Evolutionary conservation across 177 flowering plant species (phyloP), one percentile per base, ranked within the genome.

Genomic region (Telopea speciosissima): DNA sequence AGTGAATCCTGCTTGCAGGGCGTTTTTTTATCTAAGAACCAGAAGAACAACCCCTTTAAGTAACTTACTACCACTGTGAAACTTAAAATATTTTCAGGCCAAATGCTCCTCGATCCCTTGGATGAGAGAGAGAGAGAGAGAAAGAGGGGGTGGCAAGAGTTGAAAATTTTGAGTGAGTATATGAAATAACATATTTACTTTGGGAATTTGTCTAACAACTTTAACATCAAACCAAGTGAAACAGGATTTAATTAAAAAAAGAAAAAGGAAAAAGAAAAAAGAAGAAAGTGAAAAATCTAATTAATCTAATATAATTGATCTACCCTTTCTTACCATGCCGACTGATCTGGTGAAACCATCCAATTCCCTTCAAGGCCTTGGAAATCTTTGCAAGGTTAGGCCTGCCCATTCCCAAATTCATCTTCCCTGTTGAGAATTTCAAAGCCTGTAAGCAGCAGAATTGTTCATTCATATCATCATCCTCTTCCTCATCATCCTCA

Each of bases 371-470:
- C 63, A 93, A 67, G 12, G 90, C 91, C 74, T 87, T 88, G 1
- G 94, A 83, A 66, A 93, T 68, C 77, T 73, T 88, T 40, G 84
- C 67, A 62, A 93, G 78, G 78, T 78, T 87, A 7, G 92, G 86
- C 78, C 78, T 87, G 65, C 87, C 83, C 84, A 93, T 85, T 19
- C 95, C 91, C 78, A 89, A 64, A 76, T 87, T 88, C 90, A 88
- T 87, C 84, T 89, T 93, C 80, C 90, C 88, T 0, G 92, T 79
- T 24, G 94, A 90, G 73, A 91, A 83, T 62, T 82, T 91, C 75
- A 91, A 68, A 16, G 98, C 93, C 66, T 88, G 97, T 26, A 93
- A 77, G 70, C 97, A 93, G 67, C 98, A 93, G 63, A 88, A 16
- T 61, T 86, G 81, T 26, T 63, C 78, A 24, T 58, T 62, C 24